phyloP scores from a whole-genome alignment of 78 protist species.

The Pigoraptor vietnamica region DNA sequence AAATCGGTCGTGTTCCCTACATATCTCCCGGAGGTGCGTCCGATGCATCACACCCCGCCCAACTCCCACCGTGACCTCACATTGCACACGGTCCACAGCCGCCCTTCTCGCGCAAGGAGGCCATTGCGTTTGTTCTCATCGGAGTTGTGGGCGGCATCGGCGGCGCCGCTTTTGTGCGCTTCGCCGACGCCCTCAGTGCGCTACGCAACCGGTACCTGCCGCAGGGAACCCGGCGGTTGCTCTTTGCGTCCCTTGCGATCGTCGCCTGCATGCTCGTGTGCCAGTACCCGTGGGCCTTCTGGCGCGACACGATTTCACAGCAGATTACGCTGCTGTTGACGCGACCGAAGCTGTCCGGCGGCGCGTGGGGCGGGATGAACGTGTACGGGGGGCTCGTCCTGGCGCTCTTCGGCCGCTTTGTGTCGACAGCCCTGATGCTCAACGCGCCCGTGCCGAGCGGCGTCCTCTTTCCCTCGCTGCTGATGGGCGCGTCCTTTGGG shows the following conservation, averaged over 20 bases:
- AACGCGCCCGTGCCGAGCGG: background rate
- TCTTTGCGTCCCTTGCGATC: background rate
- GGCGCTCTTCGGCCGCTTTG: background rate
- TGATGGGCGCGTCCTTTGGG: background rate
- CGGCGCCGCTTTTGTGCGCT: background rate
- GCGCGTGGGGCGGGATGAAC: background rate
- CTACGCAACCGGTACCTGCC: background rate
- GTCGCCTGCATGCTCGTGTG: background rate
- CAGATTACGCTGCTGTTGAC: background rate
- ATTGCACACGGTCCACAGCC: too few relatives aligned
- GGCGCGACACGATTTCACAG: background rate
- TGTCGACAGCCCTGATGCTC: background rate
- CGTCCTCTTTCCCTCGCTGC: background rate
- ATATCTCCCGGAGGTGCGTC: background rate
- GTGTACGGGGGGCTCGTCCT: background rate
- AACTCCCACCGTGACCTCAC: too few relatives aligned
- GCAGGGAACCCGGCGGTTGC: background rate
- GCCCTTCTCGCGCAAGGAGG: background rate
- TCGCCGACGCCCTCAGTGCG: background rate
- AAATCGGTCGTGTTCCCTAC: background rate
- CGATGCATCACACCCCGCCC: background rate
- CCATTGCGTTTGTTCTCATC: background rate
- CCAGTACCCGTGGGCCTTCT: background rate
- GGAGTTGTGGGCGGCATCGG: background rate
- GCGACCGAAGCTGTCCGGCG: background rate